Percentiles rank a stretch among this genome's conserved stretches.
Conservation (phyloP, 257 asterid species). For the Orobanche coerulescens region DNA sequence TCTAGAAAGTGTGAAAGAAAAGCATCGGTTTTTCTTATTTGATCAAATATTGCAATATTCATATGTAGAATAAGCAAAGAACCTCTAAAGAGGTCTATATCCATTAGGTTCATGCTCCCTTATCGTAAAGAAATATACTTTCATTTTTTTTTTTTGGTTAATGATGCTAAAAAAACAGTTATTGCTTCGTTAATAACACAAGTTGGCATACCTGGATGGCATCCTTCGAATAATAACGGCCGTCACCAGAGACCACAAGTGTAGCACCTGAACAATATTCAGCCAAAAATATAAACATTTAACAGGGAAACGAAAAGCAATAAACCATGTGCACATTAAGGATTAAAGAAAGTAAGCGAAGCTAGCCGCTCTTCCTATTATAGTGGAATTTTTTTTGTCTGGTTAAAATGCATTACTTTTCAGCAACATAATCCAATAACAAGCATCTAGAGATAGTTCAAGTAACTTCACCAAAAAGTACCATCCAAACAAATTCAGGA, state of each 20-base stretch:
- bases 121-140: neutral
- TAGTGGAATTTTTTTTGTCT: neutral
- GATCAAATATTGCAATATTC: neutral
- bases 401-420: neutral
- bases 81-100: neutral
- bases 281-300: slow-evolving; percentile 18
- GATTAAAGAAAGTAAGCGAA: neutral
- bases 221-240: slow-evolving; percentile 90
- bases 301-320: slow-evolving; percentile 4
- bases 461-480: neutral
- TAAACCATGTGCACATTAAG: slow-evolving; percentile 5
- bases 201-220: slow-evolving; percentile 64
- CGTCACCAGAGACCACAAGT: slow-evolving; percentile 98
- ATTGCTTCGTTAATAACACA: slow-evolving; percentile 8
- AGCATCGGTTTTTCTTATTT: neutral
- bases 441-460: neutral
- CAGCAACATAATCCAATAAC: neutral
- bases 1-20: neutral
- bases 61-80: neutral
- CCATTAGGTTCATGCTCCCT: slow-evolving; percentile 2
- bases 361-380: slow-evolving; percentile 4
- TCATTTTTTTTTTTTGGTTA: neutral
- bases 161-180: neutral
- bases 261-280: slow-evolving; percentile 63
- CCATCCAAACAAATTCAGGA: slow-evolving; percentile 1